Conservation (phyloP, 371 early-diverging fungal genomes). For the Apophysomyces trapeziformis region DNA sequence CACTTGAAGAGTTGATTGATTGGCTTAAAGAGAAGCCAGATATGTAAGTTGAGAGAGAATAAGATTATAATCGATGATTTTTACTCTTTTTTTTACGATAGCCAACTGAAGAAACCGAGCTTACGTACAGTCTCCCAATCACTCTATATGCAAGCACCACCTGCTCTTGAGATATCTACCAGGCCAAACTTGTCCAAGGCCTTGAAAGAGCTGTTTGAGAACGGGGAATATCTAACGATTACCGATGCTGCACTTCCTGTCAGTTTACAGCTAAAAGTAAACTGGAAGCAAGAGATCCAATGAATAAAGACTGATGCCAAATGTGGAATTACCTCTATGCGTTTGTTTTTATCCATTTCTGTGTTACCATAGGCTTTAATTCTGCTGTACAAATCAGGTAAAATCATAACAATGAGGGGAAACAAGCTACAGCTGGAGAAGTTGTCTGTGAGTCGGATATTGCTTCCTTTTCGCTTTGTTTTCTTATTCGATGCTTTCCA, state of each 20-base stretch:
- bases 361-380: too few relatives aligned
- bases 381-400: too few relatives aligned
- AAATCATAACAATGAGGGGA: not conserved
- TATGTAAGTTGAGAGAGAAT: slow-evolving; percentile 51
- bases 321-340: too few relatives aligned
- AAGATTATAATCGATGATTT: not conserved
- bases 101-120: slow-evolving; percentile 82
- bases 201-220: slow-evolving; percentile 66
- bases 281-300: slow-evolving; percentile 18
- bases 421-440: not conserved
- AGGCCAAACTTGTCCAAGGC: slow-evolving; percentile 71
- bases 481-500: slow-evolving; percentile 33
- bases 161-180: slow-evolving; percentile 67
- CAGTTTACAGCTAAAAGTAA: slow-evolving; percentile 53
- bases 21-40: slow-evolving; percentile 72
- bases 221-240: slow-evolving; percentile 69
- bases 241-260: slow-evolving; percentile 79
- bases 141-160: slow-evolving; percentile 85
- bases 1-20: slow-evolving; percentile 76
- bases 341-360: too few relatives aligned
- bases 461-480: slow-evolving; percentile 7
- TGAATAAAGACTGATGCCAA: not conserved
- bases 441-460: not conserved
- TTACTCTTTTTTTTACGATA: slow-evolving; percentile 21
- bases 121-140: slow-evolving; percentile 62